phyloP scores from a whole-genome alignment of 2,329 filamentous ascomycete species.

The Ustulina deusta region DNA sequence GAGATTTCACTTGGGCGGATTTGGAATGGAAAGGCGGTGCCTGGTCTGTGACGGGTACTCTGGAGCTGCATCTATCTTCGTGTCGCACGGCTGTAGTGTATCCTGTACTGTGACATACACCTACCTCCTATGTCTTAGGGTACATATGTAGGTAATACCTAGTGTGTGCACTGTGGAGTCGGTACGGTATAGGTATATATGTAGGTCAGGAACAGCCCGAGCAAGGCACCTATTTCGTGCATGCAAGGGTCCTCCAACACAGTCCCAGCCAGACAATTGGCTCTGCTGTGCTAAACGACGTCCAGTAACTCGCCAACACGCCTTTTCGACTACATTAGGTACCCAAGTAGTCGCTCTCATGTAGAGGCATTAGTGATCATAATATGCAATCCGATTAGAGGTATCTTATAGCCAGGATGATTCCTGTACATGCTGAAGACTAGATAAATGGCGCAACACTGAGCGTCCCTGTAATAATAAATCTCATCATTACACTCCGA shows the following conservation, averaged over 20 bases:
- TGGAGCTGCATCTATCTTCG: conserved; percentile 22
- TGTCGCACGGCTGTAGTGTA: conserved; percentile 11
- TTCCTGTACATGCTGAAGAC: background rate
- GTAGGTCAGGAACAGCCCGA: too few relatives aligned
- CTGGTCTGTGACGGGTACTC: background rate
- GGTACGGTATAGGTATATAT: too few relatives aligned
- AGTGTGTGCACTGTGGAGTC: too few relatives aligned
- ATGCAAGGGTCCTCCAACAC: background rate
- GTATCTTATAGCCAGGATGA: background rate
- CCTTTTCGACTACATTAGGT: too few relatives aligned
- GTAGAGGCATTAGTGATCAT: too few relatives aligned
- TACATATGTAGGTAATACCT: too few relatives aligned
- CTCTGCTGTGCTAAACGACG: too few relatives aligned
- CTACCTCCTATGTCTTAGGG: background rate
- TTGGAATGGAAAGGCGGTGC: conserved; percentile 32
- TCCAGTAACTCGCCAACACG: too few relatives aligned
- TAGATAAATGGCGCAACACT: background rate
- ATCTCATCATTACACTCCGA: background rate
- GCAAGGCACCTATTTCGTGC: too few relatives aligned
- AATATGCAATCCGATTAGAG: background rate
- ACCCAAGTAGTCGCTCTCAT: too few relatives aligned
- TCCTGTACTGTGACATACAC: background rate
- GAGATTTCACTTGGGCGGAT: conserved; percentile 4
- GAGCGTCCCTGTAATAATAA: background rate
- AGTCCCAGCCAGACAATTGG: too few relatives aligned